Percentiles rank a stretch among this genome's conserved stretches.
These are phyloP conservation scores for Chaetoceros muelleri DNA, from an alignment of 108 stramenopile genomes.

Conservation along the genomic window DNA sequence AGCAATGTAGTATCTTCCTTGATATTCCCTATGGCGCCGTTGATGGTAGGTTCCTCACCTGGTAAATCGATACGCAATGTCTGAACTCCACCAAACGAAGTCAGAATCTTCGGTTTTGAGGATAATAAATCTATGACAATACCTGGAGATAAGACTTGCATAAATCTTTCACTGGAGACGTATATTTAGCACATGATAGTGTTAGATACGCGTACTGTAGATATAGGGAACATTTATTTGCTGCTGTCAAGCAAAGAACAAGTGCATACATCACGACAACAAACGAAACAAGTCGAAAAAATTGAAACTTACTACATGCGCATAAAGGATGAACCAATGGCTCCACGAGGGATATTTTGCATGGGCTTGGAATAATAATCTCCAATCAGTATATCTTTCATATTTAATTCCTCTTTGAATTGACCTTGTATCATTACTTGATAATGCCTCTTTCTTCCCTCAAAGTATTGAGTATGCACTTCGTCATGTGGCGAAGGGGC, in stretches of 20 bases:
- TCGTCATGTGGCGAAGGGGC: background rate
- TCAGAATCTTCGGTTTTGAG: conserved; percentile 7
- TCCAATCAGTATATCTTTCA: conserved; percentile 40
- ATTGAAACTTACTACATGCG: background rate
- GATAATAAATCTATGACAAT: conserved; percentile 8
- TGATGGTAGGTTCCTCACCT: conserved; percentile 15
- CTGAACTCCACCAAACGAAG: conserved; percentile 4
- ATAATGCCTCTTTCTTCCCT: conserved; percentile 34
- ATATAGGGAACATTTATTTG: too few relatives aligned
- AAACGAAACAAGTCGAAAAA: too few relatives aligned
- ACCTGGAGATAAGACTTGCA: conserved; percentile 9
- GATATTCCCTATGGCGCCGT: background rate
- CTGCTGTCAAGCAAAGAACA: too few relatives aligned
- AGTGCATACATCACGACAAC: too few relatives aligned
- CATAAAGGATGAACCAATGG: background rate
- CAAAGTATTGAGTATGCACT: conserved; percentile 24
- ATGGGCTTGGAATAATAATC: conserved; percentile 38
- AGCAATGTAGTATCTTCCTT: background rate
- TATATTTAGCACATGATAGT: too few relatives aligned
- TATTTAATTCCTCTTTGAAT: conserved; percentile 39
- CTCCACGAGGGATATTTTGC: conserved; percentile 9
- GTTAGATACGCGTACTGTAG: too few relatives aligned
- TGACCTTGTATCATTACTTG: conserved; percentile 49
- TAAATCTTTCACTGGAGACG: background rate
- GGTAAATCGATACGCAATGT: conserved; percentile 11